Evolutionary conservation across 805 yeast genomes (phyloP), one percentile per base, ranked within the genome.

Genomic region (Pichia insulana): DNA sequence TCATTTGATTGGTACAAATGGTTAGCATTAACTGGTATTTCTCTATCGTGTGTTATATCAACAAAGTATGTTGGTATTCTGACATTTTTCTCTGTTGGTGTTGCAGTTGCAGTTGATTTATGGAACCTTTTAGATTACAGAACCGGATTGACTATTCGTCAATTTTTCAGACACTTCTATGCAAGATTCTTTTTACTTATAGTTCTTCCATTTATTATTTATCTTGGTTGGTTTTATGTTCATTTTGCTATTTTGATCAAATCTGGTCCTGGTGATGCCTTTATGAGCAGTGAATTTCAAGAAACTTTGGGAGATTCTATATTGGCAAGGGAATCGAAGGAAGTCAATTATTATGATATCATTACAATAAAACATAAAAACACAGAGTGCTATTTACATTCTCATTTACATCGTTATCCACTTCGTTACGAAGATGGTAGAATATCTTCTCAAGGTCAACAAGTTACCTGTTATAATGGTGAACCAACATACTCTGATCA

Each of bases 21-120:
- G 98, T 71, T 92, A 37, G 58, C 71, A 22, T 62, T 76, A 36
- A 90, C 97, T 6, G 99, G 99, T 32, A 68, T 86, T 8, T 71
- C 90, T 1, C 72, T 92, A 45, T 86, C 97, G 0, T 80, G 90
- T 59, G 97, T 92, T 27, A 90, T 92, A 46, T 83, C 96, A 36
- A 92, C 97, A 44, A 92, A 92, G 60, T 89, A 92, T 62, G 96
- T 92, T 34, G 99, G 99, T 62, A 83, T 83, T 8, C 83, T 92
- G 69, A 88, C 97, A 0, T 92, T 82, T 61, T 71, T 80, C 38
- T 77, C 95, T 40, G 77, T 92, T 51, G 99, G 99, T 27, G 62
- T 76, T 44, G 96, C 95, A 35, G 97, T 92, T 7, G 55, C 74
- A 6, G 72, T 78, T 57, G 97, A 92, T 57, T 69, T 92, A 55